Percentiles rank a stretch among this genome's conserved stretches.
phyloP scores from a whole-genome alignment of 2,329 filamentous ascomycete species.

The Aspergillus fumigatiaffinis region DNA sequence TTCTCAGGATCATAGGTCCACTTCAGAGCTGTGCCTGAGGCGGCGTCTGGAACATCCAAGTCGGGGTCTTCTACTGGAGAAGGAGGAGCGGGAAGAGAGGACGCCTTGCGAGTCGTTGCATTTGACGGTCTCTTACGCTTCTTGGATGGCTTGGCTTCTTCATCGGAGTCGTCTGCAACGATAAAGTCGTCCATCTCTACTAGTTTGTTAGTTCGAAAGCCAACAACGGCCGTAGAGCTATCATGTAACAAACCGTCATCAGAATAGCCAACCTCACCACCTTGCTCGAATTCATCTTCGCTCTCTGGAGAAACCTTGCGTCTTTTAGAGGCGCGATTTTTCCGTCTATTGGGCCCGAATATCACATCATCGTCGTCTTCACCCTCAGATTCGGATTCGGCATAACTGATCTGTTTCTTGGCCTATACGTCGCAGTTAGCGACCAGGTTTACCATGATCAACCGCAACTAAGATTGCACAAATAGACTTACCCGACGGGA shows the following conservation, averaged over 20 bases:
- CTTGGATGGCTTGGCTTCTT: slow-evolving; percentile 56
- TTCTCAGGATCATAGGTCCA: slow-evolving; percentile 72
- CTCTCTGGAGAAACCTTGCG: slow-evolving; percentile 64
- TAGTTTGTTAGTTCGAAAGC: slow-evolving; percentile 1
- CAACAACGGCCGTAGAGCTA: not conserved
- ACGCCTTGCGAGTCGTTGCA: slow-evolving; percentile 33
- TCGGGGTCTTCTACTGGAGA: slow-evolving; percentile 53
- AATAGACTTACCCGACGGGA: slow-evolving; percentile 64
- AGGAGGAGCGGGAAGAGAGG: slow-evolving; percentile 46
- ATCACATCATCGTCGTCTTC: slow-evolving; percentile 67
- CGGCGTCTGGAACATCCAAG: slow-evolving; percentile 51
- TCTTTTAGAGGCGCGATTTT: slow-evolving; percentile 50
- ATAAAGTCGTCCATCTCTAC: slow-evolving; percentile 83
- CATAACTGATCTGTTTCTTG: slow-evolving; percentile 67
- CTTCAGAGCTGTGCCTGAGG: slow-evolving; percentile 70
- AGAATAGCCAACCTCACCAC: slow-evolving; percentile 42
- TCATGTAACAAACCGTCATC: slow-evolving; percentile 47
- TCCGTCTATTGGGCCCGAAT: slow-evolving; percentile 54
- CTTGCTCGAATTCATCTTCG: slow-evolving; percentile 62
- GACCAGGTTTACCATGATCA: not conserved
- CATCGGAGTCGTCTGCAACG: slow-evolving; percentile 80
- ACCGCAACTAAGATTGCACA: not conserved
- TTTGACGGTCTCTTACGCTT: slow-evolving; percentile 67
- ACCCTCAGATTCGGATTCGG: slow-evolving; percentile 75
- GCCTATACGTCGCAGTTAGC: slow-evolving; percentile 35